Evolutionary conservation across 2,329 filamentous ascomycete species (phyloP).

Genomic region (Hypoxylon sp.): DNA sequence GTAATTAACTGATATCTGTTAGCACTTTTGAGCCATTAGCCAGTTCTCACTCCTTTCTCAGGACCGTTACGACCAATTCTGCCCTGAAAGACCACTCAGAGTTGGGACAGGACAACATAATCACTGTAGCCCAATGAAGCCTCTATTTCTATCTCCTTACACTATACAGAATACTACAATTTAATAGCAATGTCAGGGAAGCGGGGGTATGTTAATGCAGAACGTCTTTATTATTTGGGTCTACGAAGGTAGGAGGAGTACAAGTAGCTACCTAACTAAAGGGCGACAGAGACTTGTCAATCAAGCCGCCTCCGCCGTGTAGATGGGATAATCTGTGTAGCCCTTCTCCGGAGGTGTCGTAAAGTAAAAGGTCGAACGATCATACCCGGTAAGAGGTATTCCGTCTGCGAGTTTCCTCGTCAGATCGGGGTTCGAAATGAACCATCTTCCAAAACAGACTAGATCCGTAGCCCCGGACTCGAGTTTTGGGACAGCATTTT

Average conservation of each 20-base stretch:
- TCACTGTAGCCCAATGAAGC: neutral
- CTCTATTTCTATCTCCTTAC: neutral
- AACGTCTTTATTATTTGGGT: neutral
- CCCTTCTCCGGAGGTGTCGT: slow-evolving; percentile 50
- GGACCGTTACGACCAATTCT: neutral
- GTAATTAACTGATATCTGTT: slow-evolving; percentile 15
- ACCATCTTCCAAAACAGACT: slow-evolving; percentile 47
- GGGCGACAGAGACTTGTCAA: neutral
- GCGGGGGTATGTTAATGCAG: neutral
- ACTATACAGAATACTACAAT: neutral
- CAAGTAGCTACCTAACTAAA: neutral
- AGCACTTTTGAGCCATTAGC: neutral
- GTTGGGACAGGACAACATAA: neutral
- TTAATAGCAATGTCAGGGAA: neutral
- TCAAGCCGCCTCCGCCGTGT: slow-evolving; percentile 36
- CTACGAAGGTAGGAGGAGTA: neutral
- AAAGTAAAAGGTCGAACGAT: slow-evolving; percentile 49
- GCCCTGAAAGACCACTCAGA: neutral
- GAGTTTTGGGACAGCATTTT: slow-evolving; percentile 44
- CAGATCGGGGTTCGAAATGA: slow-evolving; percentile 49
- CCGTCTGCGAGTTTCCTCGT: slow-evolving; percentile 44
- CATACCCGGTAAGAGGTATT: slow-evolving; percentile 44
- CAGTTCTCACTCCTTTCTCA: neutral
- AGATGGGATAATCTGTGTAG: slow-evolving; percentile 56
- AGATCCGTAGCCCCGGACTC: slow-evolving; percentile 50